phyloP scores from a whole-genome alignment of 1,284 basidiomycete genomes.

The Ustilago crameri region DNA sequence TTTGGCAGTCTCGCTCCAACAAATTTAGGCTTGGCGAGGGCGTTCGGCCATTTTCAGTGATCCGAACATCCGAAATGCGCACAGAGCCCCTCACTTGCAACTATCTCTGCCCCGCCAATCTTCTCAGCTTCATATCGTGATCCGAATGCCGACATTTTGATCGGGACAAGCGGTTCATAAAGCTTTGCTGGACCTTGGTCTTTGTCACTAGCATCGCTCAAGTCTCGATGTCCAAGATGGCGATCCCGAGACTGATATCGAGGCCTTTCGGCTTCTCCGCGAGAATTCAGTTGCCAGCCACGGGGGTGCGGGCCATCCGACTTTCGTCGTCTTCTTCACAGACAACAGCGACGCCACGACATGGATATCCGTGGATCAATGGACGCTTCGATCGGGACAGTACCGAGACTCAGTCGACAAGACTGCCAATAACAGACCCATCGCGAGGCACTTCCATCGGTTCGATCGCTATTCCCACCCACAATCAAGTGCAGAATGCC shows the following conservation, averaged over 20 bases:
- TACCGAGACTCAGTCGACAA: not conserved
- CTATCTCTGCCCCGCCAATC: not conserved
- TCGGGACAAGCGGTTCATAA: not conserved
- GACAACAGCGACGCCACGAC: not conserved
- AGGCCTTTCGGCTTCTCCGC: not conserved
- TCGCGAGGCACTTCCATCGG: slow-evolving; percentile 12
- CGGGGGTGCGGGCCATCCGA: not conserved
- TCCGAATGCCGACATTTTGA: not conserved
- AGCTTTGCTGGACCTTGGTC: no score
- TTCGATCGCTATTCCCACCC: slow-evolving; percentile 24
- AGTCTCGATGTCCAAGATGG: not conserved
- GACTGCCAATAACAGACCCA: slow-evolving; percentile 16
- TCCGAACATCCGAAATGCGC: not conserved
- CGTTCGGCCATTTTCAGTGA: not conserved
- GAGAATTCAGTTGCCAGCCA: not conserved
- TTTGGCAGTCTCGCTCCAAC: not conserved
- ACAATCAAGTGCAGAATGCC: slow-evolving; percentile 11
- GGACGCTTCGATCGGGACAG: slow-evolving; percentile 15
- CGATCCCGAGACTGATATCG: not conserved
- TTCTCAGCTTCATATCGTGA: not conserved
- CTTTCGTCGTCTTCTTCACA: not conserved
- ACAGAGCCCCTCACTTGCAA: not conserved
- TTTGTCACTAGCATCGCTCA: no score
- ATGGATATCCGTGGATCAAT: slow-evolving; percentile 21
- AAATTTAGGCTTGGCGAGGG: not conserved